Percentiles rank a stretch among this genome's conserved stretches.
Evolutionary conservation across 345 rosid species (phyloP).

Genomic region (Sonneratia alba): DNA sequence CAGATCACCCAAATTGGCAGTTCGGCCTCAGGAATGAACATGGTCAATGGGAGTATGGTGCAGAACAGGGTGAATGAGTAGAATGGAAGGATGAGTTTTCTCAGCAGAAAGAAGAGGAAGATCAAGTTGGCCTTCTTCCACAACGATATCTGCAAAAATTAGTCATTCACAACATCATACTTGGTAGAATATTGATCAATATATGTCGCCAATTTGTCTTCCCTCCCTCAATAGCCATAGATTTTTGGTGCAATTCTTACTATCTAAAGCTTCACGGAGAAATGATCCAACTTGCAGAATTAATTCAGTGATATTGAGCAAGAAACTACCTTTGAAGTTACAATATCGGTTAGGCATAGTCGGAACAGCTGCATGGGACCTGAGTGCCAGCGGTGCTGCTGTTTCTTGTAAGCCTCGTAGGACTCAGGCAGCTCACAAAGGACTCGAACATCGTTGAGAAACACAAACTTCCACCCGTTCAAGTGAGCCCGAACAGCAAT

Average conservation of each 20-base stretch:
- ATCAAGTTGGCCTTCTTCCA: constrained; percentile 75
- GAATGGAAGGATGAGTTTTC: constrained; percentile 83
- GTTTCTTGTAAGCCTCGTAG: constrained; percentile 83
- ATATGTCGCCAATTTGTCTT: too few relatives aligned
- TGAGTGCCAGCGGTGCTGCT: constrained; percentile 93
- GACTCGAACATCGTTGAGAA: constrained; percentile 67
- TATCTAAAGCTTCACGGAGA: background rate
- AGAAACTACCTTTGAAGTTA: constrained; percentile 54
- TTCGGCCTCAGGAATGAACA: constrained; percentile 86
- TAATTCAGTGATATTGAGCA: background rate
- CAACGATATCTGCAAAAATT: constrained; percentile 32
- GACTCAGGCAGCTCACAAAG: constrained; percentile 78
- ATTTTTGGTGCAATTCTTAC: background rate
- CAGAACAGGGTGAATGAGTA: constrained; percentile 92
- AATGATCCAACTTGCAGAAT: background rate
- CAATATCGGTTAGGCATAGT: constrained; percentile 65
- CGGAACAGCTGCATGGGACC: constrained; percentile 94
- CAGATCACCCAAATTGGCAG: constrained; percentile 84
- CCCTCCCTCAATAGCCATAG: too few relatives aligned
- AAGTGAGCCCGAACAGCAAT: constrained; percentile 87
- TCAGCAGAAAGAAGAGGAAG: constrained; percentile 72
- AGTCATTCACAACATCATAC: background rate
- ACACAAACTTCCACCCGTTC: constrained; percentile 76
- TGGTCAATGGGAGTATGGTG: constrained; percentile 77
- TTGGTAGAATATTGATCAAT: background rate